Evolutionary conservation across 2,329 filamentous ascomycete genomes (phyloP).

Genomic region (Cladobotryum protrusum): DNA sequence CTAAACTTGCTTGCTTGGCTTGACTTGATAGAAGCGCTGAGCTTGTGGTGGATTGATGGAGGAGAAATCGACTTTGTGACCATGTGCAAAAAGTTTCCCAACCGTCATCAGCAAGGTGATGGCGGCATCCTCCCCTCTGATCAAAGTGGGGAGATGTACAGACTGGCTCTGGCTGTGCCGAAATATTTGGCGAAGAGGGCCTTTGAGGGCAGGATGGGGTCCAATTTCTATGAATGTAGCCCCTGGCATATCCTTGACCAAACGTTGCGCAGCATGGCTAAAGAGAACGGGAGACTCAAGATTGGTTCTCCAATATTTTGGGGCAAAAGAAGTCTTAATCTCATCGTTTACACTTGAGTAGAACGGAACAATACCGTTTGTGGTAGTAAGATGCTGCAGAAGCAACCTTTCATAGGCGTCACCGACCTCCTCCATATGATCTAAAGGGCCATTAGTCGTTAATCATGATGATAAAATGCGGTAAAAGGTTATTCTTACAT

Average conservation of each 20-base stretch:
- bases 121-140: slow-evolving; percentile 11
- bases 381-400: slow-evolving; percentile 2
- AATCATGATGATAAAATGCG: too few species aligned
- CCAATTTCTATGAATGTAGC: slow-evolving; percentile 17
- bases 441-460: too few species aligned
- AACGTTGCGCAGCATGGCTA: slow-evolving; percentile 12
- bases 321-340: slow-evolving; percentile 2
- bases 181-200: slow-evolving; percentile 13
- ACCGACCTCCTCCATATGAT: slow-evolving; percentile 7
- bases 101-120: slow-evolving; percentile 21
- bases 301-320: slow-evolving; percentile 25
- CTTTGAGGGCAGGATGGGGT: slow-evolving; percentile 14
- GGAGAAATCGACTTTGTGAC: slow-evolving; percentile 15
- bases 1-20: too few species aligned
- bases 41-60: slow-evolving; percentile 7
- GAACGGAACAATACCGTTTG: slow-evolving; percentile 9
- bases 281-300: slow-evolving; percentile 25
- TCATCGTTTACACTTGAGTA: slow-evolving; percentile 20
- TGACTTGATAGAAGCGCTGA: too few species aligned
- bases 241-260: background rate
- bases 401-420: slow-evolving; percentile 3
- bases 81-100: slow-evolving; percentile 11
- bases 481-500: background rate
- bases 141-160: slow-evolving; percentile 13
- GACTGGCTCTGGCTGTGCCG: background rate